phyloP scores from a whole-genome alignment of 2,329 filamentous ascomycete genomes.

The Bipolaris oryzae region DNA sequence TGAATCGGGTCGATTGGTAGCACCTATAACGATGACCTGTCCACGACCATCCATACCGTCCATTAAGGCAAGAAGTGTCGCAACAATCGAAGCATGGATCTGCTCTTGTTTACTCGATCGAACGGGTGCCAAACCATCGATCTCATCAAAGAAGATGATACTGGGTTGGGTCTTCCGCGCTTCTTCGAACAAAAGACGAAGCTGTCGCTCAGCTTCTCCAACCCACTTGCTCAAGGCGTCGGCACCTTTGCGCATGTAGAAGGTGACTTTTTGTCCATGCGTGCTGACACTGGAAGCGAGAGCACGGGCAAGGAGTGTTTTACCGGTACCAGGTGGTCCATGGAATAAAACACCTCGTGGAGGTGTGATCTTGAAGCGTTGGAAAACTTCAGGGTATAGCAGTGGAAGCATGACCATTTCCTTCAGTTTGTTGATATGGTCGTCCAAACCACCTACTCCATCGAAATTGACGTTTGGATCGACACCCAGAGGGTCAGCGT shows the following conservation, averaged over 20 bases:
- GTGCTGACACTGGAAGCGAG: conserved; percentile 88
- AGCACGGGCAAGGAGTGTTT: conserved; percentile 92
- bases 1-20: conserved; percentile 96
- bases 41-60: conserved; percentile 60
- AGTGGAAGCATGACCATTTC: conserved; percentile 97
- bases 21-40: conserved; percentile 97
- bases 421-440: conserved; percentile 95
- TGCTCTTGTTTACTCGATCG: conserved; percentile 98
- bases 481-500: conserved; percentile 92
- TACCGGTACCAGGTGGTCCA: conserved; percentile 95
- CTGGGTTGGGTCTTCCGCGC: conserved; percentile 94
- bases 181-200: conserved; percentile 92
- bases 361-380: conserved; percentile 88
- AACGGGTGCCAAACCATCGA: conserved; percentile 93
- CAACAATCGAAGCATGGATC: conserved; percentile 89
- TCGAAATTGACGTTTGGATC: conserved; percentile 92
- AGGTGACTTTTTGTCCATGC: conserved; percentile 92
- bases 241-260: conserved; percentile 99
- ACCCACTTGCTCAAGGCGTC: conserved; percentile 99
- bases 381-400: conserved; percentile 92
- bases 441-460: conserved; percentile 88
- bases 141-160: conserved; percentile 99
- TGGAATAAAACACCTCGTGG: conserved; percentile 96
- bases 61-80: conserved; percentile 58
- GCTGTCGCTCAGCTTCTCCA: conserved; percentile 93